These are phyloP conservation scores for Chiua virens DNA, from an alignment of 768 basidiomycete genomes.

Conservation along the genomic window DNA sequence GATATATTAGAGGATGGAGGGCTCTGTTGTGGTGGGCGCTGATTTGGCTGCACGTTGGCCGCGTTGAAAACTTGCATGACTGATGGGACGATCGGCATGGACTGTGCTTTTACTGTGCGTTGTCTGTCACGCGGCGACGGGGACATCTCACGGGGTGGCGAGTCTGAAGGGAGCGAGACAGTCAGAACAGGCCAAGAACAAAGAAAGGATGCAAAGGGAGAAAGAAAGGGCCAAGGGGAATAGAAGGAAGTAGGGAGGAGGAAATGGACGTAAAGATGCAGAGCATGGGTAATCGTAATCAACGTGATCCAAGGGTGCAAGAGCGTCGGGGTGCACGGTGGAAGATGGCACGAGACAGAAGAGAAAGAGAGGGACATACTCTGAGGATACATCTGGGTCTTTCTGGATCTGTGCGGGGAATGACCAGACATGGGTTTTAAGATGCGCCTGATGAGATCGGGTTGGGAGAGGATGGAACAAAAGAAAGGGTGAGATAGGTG, in stretches of 20 bases:
- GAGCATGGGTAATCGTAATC: too few species aligned
- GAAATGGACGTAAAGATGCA: too few species aligned
- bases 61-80: conserved; percentile 51
- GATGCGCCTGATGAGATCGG: neutral
- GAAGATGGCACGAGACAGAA: too few species aligned
- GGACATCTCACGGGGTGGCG: conserved; percentile 41
- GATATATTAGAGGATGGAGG: conserved; percentile 34
- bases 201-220: too few species aligned
- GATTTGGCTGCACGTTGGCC: conserved; percentile 37
- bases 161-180: conserved; percentile 11
- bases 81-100: conserved; percentile 61
- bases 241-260: too few species aligned
- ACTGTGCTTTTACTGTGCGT: conserved; percentile 56
- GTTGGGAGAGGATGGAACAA: conserved; percentile 22
- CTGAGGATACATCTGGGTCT: conserved; percentile 50
- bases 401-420: conserved; percentile 59
- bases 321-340: too few species aligned
- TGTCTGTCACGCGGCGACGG: conserved; percentile 48
- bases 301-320: too few species aligned
- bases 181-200: too few species aligned
- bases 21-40: conserved; percentile 38
- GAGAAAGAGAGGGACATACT: conserved; percentile 39
- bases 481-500: conserved; percentile 34
- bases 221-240: too few species aligned
- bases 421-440: conserved; percentile 53